A percentile compares a stretch with the other conserved stretches of the same genome.
Evolutionary conservation across 305 asterid genomes (phyloP).

Genomic region (Euphrasia arctica): DNA sequence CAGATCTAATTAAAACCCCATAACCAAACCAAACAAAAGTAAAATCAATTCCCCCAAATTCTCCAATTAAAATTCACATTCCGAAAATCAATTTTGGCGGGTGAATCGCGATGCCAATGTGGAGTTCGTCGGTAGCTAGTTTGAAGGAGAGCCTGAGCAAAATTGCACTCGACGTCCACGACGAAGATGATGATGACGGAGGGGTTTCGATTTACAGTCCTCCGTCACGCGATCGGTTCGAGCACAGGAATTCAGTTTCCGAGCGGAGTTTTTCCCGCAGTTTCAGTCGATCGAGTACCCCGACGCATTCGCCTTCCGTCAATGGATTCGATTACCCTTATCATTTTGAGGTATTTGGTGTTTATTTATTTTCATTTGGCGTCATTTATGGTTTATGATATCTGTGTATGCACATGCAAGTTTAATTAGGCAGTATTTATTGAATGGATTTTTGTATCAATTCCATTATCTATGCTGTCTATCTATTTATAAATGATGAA

Average conservation of each 20-base stretch:
- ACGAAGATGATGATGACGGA: constrained; percentile 64
- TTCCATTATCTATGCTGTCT: background rate
- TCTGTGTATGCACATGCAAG: constrained; percentile 8
- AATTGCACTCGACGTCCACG: constrained; percentile 86
- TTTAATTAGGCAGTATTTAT: constrained; percentile 12
- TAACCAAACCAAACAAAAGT: constrained; percentile 5
- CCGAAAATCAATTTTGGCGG: constrained; percentile 31
- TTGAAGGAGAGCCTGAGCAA: constrained; percentile 83
- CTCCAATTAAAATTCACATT: constrained; percentile 22
- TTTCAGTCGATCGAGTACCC: constrained; percentile 46
- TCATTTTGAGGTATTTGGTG: constrained; percentile 45
- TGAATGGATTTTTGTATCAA: constrained; percentile 16
- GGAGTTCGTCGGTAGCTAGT: constrained; percentile 94
- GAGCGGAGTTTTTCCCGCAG: constrained; percentile 61
- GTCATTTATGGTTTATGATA: too few species aligned
- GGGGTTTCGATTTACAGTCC: constrained; percentile 52
- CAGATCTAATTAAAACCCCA: constrained; percentile 45
- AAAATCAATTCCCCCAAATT: constrained; percentile 25
- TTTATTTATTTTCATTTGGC: constrained; percentile 1
- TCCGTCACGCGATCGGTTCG: constrained; percentile 49
- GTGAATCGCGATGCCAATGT: constrained; percentile 53
- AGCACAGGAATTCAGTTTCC: constrained; percentile 38
- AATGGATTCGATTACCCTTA: constrained; percentile 66
- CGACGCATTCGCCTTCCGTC: constrained; percentile 54
- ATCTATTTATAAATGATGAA: background rate